Conservation (phyloP, 768 basidiomycete genomes). For the Tylopilus rubrobrunneus region DNA sequence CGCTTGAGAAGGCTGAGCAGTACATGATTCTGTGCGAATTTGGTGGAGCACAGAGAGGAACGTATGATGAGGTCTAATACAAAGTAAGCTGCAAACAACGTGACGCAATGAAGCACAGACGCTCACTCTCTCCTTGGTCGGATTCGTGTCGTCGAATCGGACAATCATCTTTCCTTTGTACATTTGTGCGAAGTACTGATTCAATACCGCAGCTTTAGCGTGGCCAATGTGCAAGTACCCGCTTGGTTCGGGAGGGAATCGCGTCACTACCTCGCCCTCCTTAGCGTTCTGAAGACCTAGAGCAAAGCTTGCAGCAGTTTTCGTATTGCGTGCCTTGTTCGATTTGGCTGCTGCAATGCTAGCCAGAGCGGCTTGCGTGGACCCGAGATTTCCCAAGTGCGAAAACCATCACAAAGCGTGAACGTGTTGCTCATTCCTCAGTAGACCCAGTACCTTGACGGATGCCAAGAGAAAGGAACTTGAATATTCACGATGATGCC, state of each 20-base stretch:
- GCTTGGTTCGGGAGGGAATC: constrained; percentile 97
- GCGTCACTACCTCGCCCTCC: constrained; percentile 89
- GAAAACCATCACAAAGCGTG: constrained; percentile 84
- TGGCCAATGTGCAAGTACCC: constrained; percentile 97
- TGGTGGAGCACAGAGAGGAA: constrained; percentile 88
- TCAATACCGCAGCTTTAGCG: constrained; percentile 89
- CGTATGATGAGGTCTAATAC: constrained; percentile 72
- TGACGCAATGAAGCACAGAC: background rate
- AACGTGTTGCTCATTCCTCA: constrained; percentile 80
- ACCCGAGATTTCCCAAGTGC: constrained; percentile 71
- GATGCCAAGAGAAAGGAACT: constrained; percentile 40
- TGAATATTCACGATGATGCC: background rate
- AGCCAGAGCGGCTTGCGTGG: constrained; percentile 62
- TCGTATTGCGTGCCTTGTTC: constrained; percentile 69
- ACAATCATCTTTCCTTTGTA: constrained; percentile 94
- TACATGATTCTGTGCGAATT: constrained; percentile 86
- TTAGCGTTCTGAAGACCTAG: constrained; percentile 84
- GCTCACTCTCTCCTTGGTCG: constrained; percentile 88
- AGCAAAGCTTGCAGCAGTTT: constrained; percentile 85
- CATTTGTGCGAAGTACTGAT: constrained; percentile 97
- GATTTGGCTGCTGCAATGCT: constrained; percentile 68
- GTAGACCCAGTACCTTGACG: constrained; percentile 73
- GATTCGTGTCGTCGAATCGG: constrained; percentile 98
- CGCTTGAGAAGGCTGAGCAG: constrained; percentile 78
- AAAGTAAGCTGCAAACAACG: background rate